Conservation (phyloP, 371 early-diverging fungal species). For the Haplosporangium sp. region DNA sequence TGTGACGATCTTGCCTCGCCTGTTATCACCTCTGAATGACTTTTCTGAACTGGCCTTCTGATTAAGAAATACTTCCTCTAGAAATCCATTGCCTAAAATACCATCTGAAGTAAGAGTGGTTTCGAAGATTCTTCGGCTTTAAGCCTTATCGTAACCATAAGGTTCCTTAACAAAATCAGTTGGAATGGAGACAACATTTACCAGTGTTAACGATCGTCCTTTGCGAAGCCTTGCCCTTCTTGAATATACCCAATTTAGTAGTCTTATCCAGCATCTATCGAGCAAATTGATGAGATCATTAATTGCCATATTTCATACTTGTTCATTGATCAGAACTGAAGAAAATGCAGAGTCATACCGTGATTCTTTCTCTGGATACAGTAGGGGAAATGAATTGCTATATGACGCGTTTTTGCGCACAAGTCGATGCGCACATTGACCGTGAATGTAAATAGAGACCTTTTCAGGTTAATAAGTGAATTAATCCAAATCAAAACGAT, state of each 20-base stretch:
- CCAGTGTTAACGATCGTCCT: conserved; percentile 20
- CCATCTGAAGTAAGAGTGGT: too few species aligned
- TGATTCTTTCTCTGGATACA: conserved; percentile 35
- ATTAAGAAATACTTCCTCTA: conserved; percentile 24
- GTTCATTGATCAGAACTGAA: neutral
- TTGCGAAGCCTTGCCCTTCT: conserved; percentile 44
- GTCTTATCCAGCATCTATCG: conserved; percentile 23
- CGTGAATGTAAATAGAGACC: neutral
- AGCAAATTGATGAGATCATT: neutral
- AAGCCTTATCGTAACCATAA: too few species aligned
- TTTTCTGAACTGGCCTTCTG: neutral
- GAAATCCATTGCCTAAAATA: conserved; percentile 12
- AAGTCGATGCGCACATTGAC: neutral
- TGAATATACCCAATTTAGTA: conserved; percentile 32
- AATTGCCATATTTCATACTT: neutral
- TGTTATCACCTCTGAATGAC: neutral
- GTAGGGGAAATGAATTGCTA: conserved; percentile 44
- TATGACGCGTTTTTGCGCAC: neutral
- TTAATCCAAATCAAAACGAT: neutral
- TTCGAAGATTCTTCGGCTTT: too few species aligned
- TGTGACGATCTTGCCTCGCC: conserved; percentile 4
- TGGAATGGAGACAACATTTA: neutral
- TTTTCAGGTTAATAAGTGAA: neutral
- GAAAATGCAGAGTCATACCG: conserved; percentile 15
- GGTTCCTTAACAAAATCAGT: neutral